phyloP scores from a whole-genome alignment of 2,329 filamentous ascomycete species.

The Stachybotrys elegans region DNA sequence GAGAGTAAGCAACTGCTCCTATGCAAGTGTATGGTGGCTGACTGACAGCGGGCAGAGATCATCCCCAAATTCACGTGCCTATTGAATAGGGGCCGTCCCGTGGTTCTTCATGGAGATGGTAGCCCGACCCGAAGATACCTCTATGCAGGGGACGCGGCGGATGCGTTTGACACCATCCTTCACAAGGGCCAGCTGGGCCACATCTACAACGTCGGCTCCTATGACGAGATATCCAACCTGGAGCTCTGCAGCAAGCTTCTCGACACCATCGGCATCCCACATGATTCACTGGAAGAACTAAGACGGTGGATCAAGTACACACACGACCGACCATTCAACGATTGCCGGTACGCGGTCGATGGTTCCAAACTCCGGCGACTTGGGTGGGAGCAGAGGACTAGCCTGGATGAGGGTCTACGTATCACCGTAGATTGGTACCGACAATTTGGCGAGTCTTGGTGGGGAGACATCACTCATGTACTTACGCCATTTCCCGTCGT shows the following conservation, averaged over 20 bases:
- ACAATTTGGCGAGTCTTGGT: conserved; percentile 62
- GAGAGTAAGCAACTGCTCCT: conserved; percentile 55
- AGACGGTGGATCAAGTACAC: conserved; percentile 68
- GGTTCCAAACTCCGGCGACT: conserved; percentile 61
- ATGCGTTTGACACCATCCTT: conserved; percentile 79
- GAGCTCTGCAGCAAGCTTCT: conserved; percentile 63
- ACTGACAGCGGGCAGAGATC: conserved; percentile 53
- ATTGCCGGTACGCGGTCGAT: conserved; percentile 68
- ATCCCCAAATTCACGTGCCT: conserved; percentile 78
- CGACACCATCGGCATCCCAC: conserved; percentile 52
- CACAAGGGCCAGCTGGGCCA: conserved; percentile 71
- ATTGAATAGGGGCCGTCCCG: conserved; percentile 58
- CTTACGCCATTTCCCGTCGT: conserved; percentile 61
- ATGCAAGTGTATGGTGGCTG: neutral
- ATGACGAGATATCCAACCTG: conserved; percentile 72
- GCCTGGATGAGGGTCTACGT: conserved; percentile 57
- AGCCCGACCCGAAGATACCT: conserved; percentile 71
- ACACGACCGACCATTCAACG: conserved; percentile 73
- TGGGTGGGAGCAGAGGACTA: conserved; percentile 65
- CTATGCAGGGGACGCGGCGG: conserved; percentile 72
- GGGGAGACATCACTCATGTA: conserved; percentile 66
- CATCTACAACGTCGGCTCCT: conserved; percentile 77
- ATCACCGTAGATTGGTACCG: conserved; percentile 67
- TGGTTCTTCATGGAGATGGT: conserved; percentile 73
- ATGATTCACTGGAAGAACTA: conserved; percentile 46